A percentile compares a stretch with the other conserved stretches of the same genome.
Evolutionary conservation across 768 basidiomycete genomes (phyloP).

Genomic region (Podaxis sp.): DNA sequence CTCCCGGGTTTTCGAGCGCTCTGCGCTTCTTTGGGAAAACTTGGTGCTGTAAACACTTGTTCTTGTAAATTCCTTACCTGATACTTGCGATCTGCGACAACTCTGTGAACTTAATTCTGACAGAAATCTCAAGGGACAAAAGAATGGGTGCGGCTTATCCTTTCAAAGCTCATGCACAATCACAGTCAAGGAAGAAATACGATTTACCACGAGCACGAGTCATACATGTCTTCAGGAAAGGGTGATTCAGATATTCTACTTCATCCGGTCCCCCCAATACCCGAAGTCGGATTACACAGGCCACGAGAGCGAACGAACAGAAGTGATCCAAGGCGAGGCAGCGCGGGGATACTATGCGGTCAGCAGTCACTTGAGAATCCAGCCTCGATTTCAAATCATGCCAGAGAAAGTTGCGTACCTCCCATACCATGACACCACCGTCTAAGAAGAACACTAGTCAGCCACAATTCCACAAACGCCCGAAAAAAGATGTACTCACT

Average conservation of each 20-base stretch:
- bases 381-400: neutral
- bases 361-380: neutral
- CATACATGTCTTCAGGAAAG: neutral
- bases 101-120: neutral
- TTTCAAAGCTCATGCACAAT: neutral
- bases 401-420: conserved; percentile 25
- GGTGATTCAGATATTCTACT: neutral
- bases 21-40: neutral
- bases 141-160: neutral
- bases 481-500: conserved; percentile 39
- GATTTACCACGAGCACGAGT: neutral
- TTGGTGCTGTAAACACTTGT: neutral
- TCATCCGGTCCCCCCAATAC: neutral
- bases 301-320: conserved; percentile 31
- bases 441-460: conserved; percentile 20
- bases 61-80: neutral
- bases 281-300: conserved; percentile 26
- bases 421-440: conserved; percentile 39
- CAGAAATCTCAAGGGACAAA: neutral
- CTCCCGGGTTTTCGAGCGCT: neutral
- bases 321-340: conserved; percentile 33
- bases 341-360: conserved; percentile 29
- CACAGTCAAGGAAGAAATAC: neutral
- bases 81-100: neutral
- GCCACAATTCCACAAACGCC: neutral